Conservation (phyloP, 768 basidiomycete species). For the Tulasnella sp. region DNA sequence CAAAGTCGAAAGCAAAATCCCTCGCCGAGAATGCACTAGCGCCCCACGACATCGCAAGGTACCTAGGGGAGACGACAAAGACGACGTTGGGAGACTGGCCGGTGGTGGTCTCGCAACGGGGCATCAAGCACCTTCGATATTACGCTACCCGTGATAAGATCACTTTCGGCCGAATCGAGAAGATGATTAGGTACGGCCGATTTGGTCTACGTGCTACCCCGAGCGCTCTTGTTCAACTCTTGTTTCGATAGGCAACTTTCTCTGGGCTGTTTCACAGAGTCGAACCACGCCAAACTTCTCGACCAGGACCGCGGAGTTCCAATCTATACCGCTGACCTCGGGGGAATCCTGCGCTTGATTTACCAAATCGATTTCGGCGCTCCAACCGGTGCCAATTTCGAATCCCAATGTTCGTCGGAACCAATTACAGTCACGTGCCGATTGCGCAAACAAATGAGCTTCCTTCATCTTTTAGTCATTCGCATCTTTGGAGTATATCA, state of each 20-base stretch:
- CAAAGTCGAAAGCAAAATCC: background rate
- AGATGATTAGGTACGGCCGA: background rate
- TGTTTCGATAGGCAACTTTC: conserved; percentile 60
- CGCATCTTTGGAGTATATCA: conserved; percentile 22
- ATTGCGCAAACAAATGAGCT: background rate
- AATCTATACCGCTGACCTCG: conserved; percentile 72
- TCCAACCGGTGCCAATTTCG: background rate
- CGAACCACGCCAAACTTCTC: conserved; percentile 66
- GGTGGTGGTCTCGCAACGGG: background rate
- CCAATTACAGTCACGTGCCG: background rate
- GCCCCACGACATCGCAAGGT: background rate
- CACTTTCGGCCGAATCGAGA: background rate
- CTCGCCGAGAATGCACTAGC: background rate
- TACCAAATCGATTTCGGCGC: conserved; percentile 30
- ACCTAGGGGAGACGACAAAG: background rate
- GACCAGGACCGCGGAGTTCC: conserved; percentile 51
- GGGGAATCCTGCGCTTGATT: conserved; percentile 54
- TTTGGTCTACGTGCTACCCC: background rate
- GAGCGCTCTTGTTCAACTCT: background rate
- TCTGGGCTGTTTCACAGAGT: conserved; percentile 66
- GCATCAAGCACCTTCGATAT: background rate
- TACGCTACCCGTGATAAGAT: background rate
- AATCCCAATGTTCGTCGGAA: background rate
- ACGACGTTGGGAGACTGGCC: background rate
- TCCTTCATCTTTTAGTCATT: conserved; percentile 2